These are phyloP conservation scores for Xylariaceae sp. DNA, from an alignment of 2,329 filamentous ascomycete genomes.

Conservation along the genomic window DNA sequence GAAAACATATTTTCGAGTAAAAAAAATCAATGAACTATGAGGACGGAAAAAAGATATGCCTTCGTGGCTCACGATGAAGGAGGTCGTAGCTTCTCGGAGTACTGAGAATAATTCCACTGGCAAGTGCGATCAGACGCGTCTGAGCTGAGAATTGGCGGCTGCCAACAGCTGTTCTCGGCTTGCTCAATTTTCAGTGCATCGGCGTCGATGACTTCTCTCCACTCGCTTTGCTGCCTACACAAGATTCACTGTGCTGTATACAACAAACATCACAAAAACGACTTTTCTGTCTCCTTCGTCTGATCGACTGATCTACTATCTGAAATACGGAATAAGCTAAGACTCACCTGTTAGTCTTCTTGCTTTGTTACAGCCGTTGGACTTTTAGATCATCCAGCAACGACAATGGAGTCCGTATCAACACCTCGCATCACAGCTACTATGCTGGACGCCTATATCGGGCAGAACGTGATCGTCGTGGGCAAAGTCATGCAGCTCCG, in stretches of 20 bases:
- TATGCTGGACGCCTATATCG: constrained; percentile 72
- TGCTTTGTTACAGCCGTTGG: not conserved
- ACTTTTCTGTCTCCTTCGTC: not conserved
- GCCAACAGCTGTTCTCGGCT: not conserved
- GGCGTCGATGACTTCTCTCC: too few species aligned
- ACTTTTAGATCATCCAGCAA: not conserved
- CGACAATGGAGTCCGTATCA: constrained; percentile 61
- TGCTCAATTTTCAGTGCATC: not conserved
- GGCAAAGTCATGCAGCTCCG: constrained; percentile 79
- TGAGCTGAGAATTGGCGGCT: not conserved
- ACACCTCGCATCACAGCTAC: constrained; percentile 77
- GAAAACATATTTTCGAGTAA: too few species aligned
- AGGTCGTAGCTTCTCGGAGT: not conserved
- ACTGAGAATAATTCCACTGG: not conserved
- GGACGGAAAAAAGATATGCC: too few species aligned
- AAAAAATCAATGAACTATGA: too few species aligned
- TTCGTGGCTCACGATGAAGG: too few species aligned
- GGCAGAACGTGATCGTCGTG: constrained; percentile 73
- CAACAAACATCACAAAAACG: not conserved
- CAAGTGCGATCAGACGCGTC: not conserved
- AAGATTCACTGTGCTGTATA: too few species aligned
- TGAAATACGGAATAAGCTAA: not conserved
- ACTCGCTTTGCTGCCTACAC: too few species aligned
- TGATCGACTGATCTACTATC: not conserved
- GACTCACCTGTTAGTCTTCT: not conserved